A percentile compares a stretch with the other conserved stretches of the same genome.
Conservation (phyloP, 2,329 filamentous ascomycete genomes). For the Pseudogymnoascus sp. region DNA sequence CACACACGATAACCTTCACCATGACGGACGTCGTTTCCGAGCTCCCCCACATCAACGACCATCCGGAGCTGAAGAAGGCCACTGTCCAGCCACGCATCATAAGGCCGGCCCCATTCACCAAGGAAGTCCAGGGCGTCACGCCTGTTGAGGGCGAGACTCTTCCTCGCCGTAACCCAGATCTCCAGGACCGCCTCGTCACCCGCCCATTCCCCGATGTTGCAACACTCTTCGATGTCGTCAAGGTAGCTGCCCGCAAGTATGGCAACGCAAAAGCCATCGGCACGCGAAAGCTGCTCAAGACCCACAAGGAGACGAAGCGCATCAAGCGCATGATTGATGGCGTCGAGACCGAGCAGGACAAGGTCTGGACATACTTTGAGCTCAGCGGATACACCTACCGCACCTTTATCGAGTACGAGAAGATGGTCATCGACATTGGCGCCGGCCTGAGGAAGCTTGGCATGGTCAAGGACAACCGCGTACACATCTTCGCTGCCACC, state of each 20-base stretch:
- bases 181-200: slow-evolving; percentile 48
- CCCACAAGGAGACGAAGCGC: slow-evolving; percentile 68
- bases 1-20: slow-evolving; percentile 5
- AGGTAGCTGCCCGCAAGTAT: slow-evolving; percentile 54
- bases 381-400: slow-evolving; percentile 70
- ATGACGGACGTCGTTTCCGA: slow-evolving; percentile 6
- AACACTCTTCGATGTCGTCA: slow-evolving; percentile 70
- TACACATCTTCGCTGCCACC: slow-evolving; percentile 70
- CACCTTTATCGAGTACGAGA: slow-evolving; percentile 70
- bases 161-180: slow-evolving; percentile 48
- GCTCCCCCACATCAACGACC: background rate
- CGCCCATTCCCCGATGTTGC: slow-evolving; percentile 50
- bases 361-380: slow-evolving; percentile 85
- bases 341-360: slow-evolving; percentile 69
- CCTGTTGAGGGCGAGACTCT: slow-evolving; percentile 60
- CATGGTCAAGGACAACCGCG: slow-evolving; percentile 55
- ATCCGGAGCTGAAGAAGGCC: slow-evolving; percentile 21
- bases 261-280: slow-evolving; percentile 60
- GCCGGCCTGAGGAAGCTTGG: slow-evolving; percentile 66
- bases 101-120: slow-evolving; percentile 47
- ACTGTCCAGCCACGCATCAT: slow-evolving; percentile 23
- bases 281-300: slow-evolving; percentile 63
- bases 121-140: slow-evolving; percentile 48
- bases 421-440: slow-evolving; percentile 57
- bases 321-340: slow-evolving; percentile 65